phyloP scores from a whole-genome alignment of 2,329 filamentous ascomycete species.

The Blumeria graminis region DNA sequence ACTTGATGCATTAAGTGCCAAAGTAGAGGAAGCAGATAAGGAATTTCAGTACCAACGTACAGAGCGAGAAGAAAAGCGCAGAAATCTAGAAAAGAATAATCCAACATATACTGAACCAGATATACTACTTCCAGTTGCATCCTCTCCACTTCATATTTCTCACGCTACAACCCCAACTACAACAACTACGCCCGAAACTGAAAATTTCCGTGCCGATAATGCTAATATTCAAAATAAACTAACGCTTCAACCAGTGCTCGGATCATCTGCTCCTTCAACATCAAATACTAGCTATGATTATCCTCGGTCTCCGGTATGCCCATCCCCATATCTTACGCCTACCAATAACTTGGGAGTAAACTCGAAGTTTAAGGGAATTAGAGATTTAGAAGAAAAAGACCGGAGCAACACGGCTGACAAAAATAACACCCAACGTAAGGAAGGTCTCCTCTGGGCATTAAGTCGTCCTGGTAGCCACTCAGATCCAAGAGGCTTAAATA shows the following conservation, averaged over 20 bases:
- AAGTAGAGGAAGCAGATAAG: conserved; percentile 86
- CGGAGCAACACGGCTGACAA: conserved; percentile 30
- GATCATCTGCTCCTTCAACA: conserved; percentile 25
- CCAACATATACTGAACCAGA: conserved; percentile 49
- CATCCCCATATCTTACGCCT: conserved; percentile 18
- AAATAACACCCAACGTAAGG: conserved; percentile 53
- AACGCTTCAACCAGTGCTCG: neutral
- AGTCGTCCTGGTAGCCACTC: conserved; percentile 85
- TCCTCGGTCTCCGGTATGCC: conserved; percentile 31
- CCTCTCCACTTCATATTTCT: conserved; percentile 13
- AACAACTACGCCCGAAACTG: conserved; percentile 34
- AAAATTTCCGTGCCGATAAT: conserved; percentile 50
- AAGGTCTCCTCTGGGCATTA: conserved; percentile 83
- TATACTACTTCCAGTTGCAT: conserved; percentile 21
- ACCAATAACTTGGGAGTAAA: conserved; percentile 25
- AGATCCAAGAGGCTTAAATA: conserved; percentile 84
- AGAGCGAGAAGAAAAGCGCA: conserved; percentile 86
- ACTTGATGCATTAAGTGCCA: conserved; percentile 62
- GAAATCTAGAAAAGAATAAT: conserved; percentile 71
- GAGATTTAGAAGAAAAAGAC: conserved; percentile 73
- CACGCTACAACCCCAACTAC: conserved; percentile 8
- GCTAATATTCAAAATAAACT: conserved; percentile 32
- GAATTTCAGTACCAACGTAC: conserved; percentile 87
- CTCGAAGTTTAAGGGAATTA: conserved; percentile 66
- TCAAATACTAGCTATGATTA: conserved; percentile 16